Evolutionary conservation across 2,329 filamentous ascomycete species (phyloP), one percentile per base, ranked within the genome.

Genomic region (Alternaria ethzedia): DNA sequence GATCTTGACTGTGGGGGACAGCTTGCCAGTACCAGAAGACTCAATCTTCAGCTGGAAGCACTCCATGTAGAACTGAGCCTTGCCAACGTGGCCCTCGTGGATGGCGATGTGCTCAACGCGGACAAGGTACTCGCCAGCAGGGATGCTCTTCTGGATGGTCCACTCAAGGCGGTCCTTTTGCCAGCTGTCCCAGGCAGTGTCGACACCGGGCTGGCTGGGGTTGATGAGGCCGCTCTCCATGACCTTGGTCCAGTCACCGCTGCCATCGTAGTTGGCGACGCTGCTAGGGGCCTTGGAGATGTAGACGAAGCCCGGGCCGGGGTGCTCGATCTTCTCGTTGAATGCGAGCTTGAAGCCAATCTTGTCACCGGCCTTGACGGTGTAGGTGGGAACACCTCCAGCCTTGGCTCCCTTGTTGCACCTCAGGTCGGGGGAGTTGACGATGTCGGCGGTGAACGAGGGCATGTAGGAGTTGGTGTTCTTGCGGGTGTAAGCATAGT

Each of bases 251-350:
- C 78, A 80, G 50, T 77, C 76, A n/a, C 76, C 85, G 57, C 90
- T 86, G 68, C 90, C 89, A 79, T 93, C 90, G 72, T 91, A 89
- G 36, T 84, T 85, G 73, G 90, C 87, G 63, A 91, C 85, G 76
- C 88, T 90, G 79, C 90, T 87, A 65, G 91, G 83, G 61, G 85
- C 87, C 76, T 83, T 79, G 63, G 71, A 74, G 61, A 80, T 71
- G 70, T 80, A 80, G 20, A 79, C 76, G 54, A 79, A 78, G 17
- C 76, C 72, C n/a, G 77, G 77, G 23, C 78, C 77, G 12, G 78
- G 78, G 44, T 80, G 77, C 63, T 78, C 79, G 71, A 87, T 82
- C 72, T 83, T 72, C 68, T 84, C 80, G 72, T 82, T 81, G 80
- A 85, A 77, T 79, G 84, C 79, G 68, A 87, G 69, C 82, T 86